A percentile compares a stretch with the other conserved stretches of the same genome.
Conservation (phyloP, 768 basidiomycete genomes). For the Mycena polygramma region DNA sequence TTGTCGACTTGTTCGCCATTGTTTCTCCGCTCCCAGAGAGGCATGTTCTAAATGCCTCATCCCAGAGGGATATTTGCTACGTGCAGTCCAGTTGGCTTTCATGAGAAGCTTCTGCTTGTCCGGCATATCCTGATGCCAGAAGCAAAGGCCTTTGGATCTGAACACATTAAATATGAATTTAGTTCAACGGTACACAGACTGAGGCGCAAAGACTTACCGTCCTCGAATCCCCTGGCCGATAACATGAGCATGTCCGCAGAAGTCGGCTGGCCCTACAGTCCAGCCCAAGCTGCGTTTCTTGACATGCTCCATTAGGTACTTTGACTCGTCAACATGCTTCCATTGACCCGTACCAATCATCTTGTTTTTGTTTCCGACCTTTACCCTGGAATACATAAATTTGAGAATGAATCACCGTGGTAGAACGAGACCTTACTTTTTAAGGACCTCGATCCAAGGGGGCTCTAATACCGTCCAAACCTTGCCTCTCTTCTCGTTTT, state of each 20-base stretch:
- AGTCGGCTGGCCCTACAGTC: background rate
- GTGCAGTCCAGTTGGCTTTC: background rate
- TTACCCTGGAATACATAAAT: background rate
- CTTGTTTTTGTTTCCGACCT: background rate
- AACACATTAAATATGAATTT: background rate
- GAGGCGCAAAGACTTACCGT: background rate
- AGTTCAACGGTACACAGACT: background rate
- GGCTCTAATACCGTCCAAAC: conserved; percentile 1
- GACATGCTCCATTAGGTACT: background rate
- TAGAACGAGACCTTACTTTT: background rate
- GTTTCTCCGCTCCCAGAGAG: background rate
- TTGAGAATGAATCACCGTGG: background rate
- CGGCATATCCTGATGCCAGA: conserved; percentile 1
- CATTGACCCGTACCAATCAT: background rate
- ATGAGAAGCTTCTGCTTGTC: background rate
- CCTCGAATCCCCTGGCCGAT: background rate
- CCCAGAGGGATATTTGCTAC: background rate
- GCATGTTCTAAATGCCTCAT: background rate
- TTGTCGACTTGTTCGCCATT: background rate
- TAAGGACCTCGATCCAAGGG: background rate
- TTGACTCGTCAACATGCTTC: background rate
- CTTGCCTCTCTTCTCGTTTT: conserved; percentile 4
- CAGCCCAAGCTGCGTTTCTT: background rate
- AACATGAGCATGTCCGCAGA: background rate
- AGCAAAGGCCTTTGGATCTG: conserved; percentile 3